Evolutionary conservation across 129 eudicot genomes (phyloP), one percentile per base, ranked within the genome.

Genomic region (Calendula officinalis): DNA sequence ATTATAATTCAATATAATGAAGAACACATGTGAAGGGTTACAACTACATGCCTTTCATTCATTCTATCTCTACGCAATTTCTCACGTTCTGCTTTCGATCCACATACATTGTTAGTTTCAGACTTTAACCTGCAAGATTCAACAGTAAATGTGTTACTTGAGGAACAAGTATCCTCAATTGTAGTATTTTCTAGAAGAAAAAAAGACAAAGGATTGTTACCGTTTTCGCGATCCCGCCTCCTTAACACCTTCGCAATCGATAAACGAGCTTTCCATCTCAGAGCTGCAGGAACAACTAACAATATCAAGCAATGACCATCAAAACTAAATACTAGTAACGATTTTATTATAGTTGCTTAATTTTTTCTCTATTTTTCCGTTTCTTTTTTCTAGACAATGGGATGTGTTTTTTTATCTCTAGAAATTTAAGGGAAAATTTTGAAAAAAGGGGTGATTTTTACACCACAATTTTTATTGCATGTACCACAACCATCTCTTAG

Each of bases 71-170:
- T 79, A 47, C 95, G 84, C 66, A 55, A 27, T 72, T 84, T 87
- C 84, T 87, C 91, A 43, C 95, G 75, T 10, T 88, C 80, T 38
- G 95, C 95, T 76, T 84, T 87, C 44, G 91, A 67, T 43, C 88
- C 77, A 49, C 81, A 81, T 50, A 77, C 62, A 74, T 59, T 79
- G 72, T 30, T 64, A 41, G 78, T 45, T 72, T 83, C 95, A 59
- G 81, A 53, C 56, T 75, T 83, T 16, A 70, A 67, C 87, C 95
- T 87, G 83, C 37, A 69, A 37, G 57, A 15, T 41, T 12, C 44
- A 67, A 71, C 72, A 41, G 68, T 27, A 36, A 37, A 50, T 13
- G 57, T 15, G 63, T 81, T 63, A 59, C 11, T 41, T 22, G 30
- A 22, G 30, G 30, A 22, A 22, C 2, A 22, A 22, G n/a, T 7